phyloP scores from a whole-genome alignment of 768 basidiomycete species.

The Neoboletus subvelutipes region DNA sequence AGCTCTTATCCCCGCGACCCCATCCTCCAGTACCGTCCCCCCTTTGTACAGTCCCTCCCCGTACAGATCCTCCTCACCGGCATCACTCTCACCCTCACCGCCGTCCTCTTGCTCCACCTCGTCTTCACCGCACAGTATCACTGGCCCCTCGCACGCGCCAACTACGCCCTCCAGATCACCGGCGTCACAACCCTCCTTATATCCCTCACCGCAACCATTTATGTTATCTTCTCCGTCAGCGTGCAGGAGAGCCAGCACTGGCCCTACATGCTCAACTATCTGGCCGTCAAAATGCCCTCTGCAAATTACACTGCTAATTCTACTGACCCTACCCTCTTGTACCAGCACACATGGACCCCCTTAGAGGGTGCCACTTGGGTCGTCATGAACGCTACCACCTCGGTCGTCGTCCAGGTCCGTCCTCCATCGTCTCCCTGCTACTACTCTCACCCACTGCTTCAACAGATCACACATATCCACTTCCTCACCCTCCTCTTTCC shows the following conservation, averaged over 20 bases:
- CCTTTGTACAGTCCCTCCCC: constrained; percentile 85
- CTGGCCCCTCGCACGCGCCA: constrained; percentile 88
- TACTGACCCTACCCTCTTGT: constrained; percentile 24
- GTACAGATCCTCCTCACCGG: constrained; percentile 87
- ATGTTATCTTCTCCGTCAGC: constrained; percentile 65
- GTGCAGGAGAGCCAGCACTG: constrained; percentile 66
- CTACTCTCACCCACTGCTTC: background rate
- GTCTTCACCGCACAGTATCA: constrained; percentile 96
- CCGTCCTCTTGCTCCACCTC: constrained; percentile 87
- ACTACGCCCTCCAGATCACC: constrained; percentile 86
- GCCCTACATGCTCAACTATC: constrained; percentile 96
- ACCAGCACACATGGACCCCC: constrained; percentile 52
- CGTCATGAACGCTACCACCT: constrained; percentile 82
- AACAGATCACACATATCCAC: constrained; percentile 93
- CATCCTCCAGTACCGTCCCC: constrained; percentile 73
- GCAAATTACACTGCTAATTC: constrained; percentile 16
- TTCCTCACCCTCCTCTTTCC: constrained; percentile 95
- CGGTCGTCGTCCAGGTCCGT: constrained; percentile 81
- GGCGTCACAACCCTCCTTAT: constrained; percentile 80
- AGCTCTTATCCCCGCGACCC: constrained; percentile 51
- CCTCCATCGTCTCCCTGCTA: background rate
- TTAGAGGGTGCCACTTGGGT: constrained; percentile 77
- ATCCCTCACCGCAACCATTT: constrained; percentile 73
- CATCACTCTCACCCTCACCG: constrained; percentile 79
- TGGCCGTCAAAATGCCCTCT: constrained; percentile 66